Evolutionary conservation across 768 basidiomycete species (phyloP), one percentile per base, ranked within the genome.

Genomic region (Pisolithus marmoratus): DNA sequence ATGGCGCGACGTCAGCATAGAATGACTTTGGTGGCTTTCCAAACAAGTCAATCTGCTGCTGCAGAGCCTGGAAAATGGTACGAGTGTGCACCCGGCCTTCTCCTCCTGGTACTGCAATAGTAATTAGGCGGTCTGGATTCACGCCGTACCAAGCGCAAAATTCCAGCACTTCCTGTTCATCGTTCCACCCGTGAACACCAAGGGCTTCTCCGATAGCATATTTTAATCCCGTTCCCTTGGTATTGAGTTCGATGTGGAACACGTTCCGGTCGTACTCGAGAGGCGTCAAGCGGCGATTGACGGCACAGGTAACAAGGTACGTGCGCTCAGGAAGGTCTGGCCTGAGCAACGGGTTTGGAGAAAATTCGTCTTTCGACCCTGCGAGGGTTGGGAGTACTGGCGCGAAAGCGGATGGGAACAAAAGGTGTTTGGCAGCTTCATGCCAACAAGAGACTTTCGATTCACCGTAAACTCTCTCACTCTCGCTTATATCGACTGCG

Each of bases 141-240:
- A 91, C 81, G 42, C 90, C 92, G 69, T 95, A 98, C 92, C 91
- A 95, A 14, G 68, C 58, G 65, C 94, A 94, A 71, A 99, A 98
- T 50, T 92, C 85, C 19, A 81, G 67, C 3, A 96, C 92, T 56
- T 99, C 95, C 48, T 78, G 70, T 38, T 81, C 80, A 63, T 98
- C 94, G 68, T 99, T 98, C 94, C 94, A 97, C 7, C 96, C 96
- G 65, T 99, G 94, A 40, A 98, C 77, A 41, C 94, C 96, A 38
- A 99, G 83, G 12, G 96, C 96, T 71, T 98, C 96, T 51, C 96
- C 96, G 51, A 98, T 92, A 34, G 82, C 84, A 69, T 99, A 99
- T 70, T 87, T 92, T 55, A 99, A 78, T 8, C 94, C 94, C 22
- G 96, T 99, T 29, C 90, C 90, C 24, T 80, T 74, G 3, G 90